Conservation (phyloP, 371 early-diverging fungal species). For the Apophysomyces sp. region DNA sequence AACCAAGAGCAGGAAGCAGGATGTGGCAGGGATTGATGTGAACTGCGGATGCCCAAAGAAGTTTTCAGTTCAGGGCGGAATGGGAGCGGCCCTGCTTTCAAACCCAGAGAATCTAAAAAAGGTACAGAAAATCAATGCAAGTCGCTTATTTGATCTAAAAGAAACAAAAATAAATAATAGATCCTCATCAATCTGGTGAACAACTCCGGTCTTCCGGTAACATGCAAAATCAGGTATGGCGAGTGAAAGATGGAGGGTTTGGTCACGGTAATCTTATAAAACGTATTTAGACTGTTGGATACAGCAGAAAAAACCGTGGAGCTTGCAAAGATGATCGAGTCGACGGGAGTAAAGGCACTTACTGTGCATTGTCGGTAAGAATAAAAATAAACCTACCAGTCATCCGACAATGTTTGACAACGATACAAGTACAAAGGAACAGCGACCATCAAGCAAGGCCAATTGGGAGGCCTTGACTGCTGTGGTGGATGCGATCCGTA, state of each 20-base stretch:
- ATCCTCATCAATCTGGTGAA: conserved; percentile 80
- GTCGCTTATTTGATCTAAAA: not conserved
- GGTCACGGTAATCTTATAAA: not conserved
- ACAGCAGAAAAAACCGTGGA: conserved; percentile 78
- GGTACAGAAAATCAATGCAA: conserved; percentile 15
- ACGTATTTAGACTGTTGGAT: conserved; percentile 55
- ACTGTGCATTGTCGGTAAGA: conserved; percentile 88
- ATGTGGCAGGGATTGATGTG: conserved; percentile 88
- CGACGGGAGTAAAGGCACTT: conserved; percentile 87
- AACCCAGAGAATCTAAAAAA: conserved; percentile 80
- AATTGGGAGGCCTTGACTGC: conserved; percentile 84
- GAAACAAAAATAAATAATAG: conserved; percentile 11
- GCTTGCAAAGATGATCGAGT: conserved; percentile 77
- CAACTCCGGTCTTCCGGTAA: conserved; percentile 72
- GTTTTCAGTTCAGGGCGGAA: conserved; percentile 92
- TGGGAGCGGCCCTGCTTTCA: conserved; percentile 92
- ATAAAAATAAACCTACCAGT: not conserved
- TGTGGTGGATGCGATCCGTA: conserved; percentile 60
- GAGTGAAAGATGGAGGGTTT: not conserved
- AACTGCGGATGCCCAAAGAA: conserved; percentile 98
- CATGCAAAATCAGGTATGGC: conserved; percentile 70
- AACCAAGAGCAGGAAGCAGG: conserved; percentile 60
- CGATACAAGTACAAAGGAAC: conserved; percentile 68
- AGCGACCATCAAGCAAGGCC: conserved; percentile 75
- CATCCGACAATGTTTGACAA: too few species aligned